Evolutionary conservation across 176 grass and related monocot genomes (phyloP).

Genomic region (Carex scoparia): DNA sequence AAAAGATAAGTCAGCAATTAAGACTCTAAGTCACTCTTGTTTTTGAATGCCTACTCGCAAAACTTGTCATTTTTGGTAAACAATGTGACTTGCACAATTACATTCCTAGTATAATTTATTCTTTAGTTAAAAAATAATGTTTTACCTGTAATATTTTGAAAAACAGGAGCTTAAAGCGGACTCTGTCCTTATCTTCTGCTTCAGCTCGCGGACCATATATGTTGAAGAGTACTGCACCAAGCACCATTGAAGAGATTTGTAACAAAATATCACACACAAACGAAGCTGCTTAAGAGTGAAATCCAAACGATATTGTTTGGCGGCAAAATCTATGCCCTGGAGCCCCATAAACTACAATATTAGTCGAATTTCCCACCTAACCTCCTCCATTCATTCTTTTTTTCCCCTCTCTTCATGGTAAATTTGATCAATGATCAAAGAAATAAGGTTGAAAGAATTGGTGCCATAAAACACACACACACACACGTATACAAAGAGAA

Average conservation of each 20-base stretch:
- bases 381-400: not conserved
- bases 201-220: slow-evolving; percentile 85
- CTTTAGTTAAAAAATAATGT: slow-evolving; percentile 1
- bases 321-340: not conserved
- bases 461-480: not conserved
- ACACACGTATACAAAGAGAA: not conserved
- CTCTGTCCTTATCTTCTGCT: slow-evolving; percentile 62
- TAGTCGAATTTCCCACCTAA: not conserved
- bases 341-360: not conserved
- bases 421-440: not conserved
- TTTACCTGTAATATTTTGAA: slow-evolving; percentile 78
- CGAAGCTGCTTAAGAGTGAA: not conserved
- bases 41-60: not conserved
- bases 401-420: not conserved
- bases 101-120: not conserved
- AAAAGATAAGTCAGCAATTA: slow-evolving; percentile 19
- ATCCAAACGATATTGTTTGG: not conserved
- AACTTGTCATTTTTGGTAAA: not conserved
- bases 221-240: slow-evolving; percentile 82
- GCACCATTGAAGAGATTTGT: not conserved
- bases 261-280: slow-evolving; percentile 15
- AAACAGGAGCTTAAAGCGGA: slow-evolving; percentile 88
- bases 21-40: not conserved
- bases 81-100: not conserved
- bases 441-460: not conserved